phyloP scores from a whole-genome alignment of 441 rosid species.

The Pelargonium citronellum region DNA sequence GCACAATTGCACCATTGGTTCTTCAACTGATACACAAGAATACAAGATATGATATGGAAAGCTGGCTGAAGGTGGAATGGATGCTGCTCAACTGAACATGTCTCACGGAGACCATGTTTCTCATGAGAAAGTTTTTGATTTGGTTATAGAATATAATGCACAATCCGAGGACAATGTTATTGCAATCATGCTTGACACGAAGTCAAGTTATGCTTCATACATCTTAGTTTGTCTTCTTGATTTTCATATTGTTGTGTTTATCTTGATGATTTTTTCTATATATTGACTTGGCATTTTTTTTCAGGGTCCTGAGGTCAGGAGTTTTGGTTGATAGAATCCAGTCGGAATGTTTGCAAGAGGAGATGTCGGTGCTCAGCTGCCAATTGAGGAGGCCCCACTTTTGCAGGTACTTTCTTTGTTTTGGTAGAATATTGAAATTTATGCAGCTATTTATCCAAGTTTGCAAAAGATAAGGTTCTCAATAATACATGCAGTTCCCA shows the following conservation, averaged over 20 bases:
- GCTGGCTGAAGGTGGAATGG: constrained; percentile 92
- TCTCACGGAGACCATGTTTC: constrained; percentile 97
- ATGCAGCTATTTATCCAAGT: too few relatives aligned
- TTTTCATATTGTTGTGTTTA: not conserved
- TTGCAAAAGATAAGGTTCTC: too few relatives aligned
- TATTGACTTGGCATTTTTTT: constrained; percentile 18
- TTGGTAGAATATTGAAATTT: constrained; percentile 20
- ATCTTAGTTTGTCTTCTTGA: constrained; percentile 4
- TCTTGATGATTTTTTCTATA: constrained; percentile 1
- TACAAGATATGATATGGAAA: constrained; percentile 67
- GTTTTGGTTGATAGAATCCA: not conserved
- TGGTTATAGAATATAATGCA: constrained; percentile 91
- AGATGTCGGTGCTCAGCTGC: constrained; percentile 99
- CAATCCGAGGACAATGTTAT: constrained; percentile 81
- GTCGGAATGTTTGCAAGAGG: constrained; percentile 94
- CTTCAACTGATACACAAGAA: constrained; percentile 87
- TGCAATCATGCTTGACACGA: constrained; percentile 95
- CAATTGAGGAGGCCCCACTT: constrained; percentile 92
- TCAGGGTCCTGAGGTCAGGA: constrained; percentile 85
- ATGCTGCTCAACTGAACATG: constrained; percentile 93
- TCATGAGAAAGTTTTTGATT: constrained; percentile 86
- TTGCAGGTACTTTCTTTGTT: constrained; percentile 58
- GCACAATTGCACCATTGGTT: constrained; percentile 67
- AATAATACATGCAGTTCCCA: too few relatives aligned
- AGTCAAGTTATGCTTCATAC: constrained; percentile 40